phyloP scores from a whole-genome alignment of 2,329 filamentous ascomycete species.

The Pseudonectria buxi region DNA sequence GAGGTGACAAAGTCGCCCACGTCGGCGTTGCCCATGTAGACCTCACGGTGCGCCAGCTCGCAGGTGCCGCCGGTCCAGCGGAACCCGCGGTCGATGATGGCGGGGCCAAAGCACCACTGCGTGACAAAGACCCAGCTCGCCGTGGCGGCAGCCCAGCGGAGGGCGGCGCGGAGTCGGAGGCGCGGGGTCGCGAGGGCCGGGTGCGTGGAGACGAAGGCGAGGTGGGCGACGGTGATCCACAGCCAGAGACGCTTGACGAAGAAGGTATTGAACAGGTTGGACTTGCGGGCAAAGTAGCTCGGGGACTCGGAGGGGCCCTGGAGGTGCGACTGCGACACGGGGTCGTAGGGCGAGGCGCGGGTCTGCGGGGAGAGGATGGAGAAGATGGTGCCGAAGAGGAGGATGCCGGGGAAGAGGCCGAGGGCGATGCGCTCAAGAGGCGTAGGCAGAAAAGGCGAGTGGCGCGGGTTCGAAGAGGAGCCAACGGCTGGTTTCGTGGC shows the following conservation, averaged over 20 bases:
- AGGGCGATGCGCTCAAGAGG: constrained; percentile 60
- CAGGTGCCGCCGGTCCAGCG: constrained; percentile 83
- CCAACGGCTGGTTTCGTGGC: constrained; percentile 8
- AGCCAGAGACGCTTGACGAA: constrained; percentile 96
- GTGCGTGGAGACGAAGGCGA: constrained; percentile 62
- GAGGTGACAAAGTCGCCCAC: constrained; percentile 57
- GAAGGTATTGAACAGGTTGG: constrained; percentile 83
- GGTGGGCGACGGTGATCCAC: constrained; percentile 76
- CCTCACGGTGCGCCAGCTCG: constrained; percentile 47
- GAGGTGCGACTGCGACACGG: constrained; percentile 55
- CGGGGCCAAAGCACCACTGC: constrained; percentile 93
- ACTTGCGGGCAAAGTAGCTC: constrained; percentile 89
- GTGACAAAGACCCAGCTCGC: constrained; percentile 78
- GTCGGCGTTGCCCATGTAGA: constrained; percentile 39
- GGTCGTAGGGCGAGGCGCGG: constrained; percentile 56
- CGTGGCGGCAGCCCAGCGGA: constrained; percentile 69
- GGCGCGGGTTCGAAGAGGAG: constrained; percentile 27
- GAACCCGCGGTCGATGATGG: constrained; percentile 86
- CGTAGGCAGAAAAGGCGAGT: constrained; percentile 61
- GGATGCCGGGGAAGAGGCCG: constrained; percentile 65
- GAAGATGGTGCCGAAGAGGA: constrained; percentile 77
- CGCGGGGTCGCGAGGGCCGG: constrained; percentile 38
- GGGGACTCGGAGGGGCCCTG: constrained; percentile 51
- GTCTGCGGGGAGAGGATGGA: constrained; percentile 68
- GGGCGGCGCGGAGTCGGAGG: constrained; percentile 46